Base-by-base conservation (phyloP, 2,329 filamentous ascomycete genomes). In the Malbranchea cinnamomea region DNA sequence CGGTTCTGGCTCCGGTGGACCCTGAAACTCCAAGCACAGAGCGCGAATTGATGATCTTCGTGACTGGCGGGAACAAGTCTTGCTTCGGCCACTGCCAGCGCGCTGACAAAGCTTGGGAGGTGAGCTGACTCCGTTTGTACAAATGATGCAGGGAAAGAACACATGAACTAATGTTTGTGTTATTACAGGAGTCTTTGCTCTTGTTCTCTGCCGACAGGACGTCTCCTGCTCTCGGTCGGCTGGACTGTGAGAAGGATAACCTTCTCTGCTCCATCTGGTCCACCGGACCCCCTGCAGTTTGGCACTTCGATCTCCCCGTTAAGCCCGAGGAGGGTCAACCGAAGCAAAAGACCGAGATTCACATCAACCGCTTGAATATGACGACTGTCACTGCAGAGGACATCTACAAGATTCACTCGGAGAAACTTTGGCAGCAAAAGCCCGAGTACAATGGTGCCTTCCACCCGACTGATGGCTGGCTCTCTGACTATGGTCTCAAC, bases 31-130 rank as follows among this genome's bases (percentile, higher is more conserved):
- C 50, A 15, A 39, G 44, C 2, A 34, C 49, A 22, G 28, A 38
- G 52, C 16, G 56, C 53, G 44, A 67, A 60, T 76, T 68, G 69
- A 54, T 73, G 40, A 49, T 77, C 30, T 74, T 62, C 46, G 50
- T 73, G 25, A 74, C 69, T 4, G 72, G 72, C 36, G 71, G 69
- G 25, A 76, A 77, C 56, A 67, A 65, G 50, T 73, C 68, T 21
- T 77, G 72, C 56, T 72, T 63, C 42, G 71, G 71, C 38, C 52
- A 63, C 37, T 77, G 72, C 49, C 60, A 45, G 17, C 56, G 53
- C 25, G 60, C 65, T 8, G 66, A 72, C 31, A 59, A 60, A 43
- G 66, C 66, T 5, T 65, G 59, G 50, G 60, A 62, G 39, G 59
- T 62, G 49, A 45, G 56, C 43, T 27, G 10, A 19, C 7, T 12